These are phyloP conservation scores for Tylopilus rubrobrunneus DNA, from an alignment of 768 basidiomycete genomes.

Conservation along the genomic window DNA sequence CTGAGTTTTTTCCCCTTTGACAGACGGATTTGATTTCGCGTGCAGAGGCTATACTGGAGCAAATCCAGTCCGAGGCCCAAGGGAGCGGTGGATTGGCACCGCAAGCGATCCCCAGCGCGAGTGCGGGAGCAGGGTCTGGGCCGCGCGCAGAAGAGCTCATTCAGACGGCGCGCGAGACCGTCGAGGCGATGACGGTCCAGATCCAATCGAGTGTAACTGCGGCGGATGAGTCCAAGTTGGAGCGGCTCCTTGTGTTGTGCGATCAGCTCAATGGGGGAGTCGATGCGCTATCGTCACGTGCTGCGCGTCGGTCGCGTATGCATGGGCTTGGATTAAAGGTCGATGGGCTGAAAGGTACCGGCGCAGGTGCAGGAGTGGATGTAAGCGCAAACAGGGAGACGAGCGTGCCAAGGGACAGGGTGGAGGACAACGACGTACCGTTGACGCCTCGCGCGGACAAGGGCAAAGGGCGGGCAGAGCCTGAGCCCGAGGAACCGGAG, in stretches of 20 bases:
- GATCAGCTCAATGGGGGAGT: conserved; percentile 64
- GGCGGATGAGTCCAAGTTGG: conserved; percentile 55
- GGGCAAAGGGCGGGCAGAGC: conserved; percentile 70
- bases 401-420: conserved; percentile 8
- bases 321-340: conserved; percentile 44
- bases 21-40: conserved; percentile 22
- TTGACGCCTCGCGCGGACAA: conserved; percentile 70
- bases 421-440: conserved; percentile 31
- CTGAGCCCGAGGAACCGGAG: conserved; percentile 64
- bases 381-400: neutral
- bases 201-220: conserved; percentile 45
- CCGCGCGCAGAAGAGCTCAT: conserved; percentile 35
- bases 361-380: conserved; percentile 1
- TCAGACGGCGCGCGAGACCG: conserved; percentile 48
- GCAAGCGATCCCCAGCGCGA: neutral
- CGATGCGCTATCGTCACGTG: conserved; percentile 40
- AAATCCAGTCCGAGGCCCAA: conserved; percentile 30
- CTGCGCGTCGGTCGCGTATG: conserved; percentile 38
- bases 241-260: conserved; percentile 66
- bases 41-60: conserved; percentile 40
- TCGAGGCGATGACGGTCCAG: conserved; percentile 46
- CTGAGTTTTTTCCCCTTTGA: neutral
- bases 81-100: neutral
- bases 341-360: conserved; percentile 25
- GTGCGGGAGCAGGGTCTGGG: neutral